Evolutionary conservation across 2,329 filamentous ascomycete genomes (phyloP), one percentile per base, ranked within the genome.

Genomic region (Trichophyton schoenleinii): DNA sequence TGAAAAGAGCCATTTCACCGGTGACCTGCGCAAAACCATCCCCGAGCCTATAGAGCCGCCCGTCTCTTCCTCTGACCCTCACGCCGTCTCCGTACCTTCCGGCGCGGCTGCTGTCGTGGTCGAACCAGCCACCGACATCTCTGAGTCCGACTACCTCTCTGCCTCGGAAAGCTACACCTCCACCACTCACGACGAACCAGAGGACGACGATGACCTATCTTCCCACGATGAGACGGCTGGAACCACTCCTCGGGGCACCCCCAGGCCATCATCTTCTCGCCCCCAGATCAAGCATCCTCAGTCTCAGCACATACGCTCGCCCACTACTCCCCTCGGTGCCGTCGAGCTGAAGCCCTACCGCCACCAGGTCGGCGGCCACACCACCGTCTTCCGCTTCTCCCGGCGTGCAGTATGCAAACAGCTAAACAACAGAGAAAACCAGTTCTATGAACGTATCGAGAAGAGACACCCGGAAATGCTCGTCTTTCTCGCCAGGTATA

Each of bases 391-490:
- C 82, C 87, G 92, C 48, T 97, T 99, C 71, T 97, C 94, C 18
- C 86, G 90, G 66, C 84, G 91, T 68, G 94, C 94, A 61, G 91
- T 99, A 9, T 99, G 94, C 80, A 99, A 99, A 75, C 91, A 96
- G 75, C 82, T 99, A 70, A 99, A 96, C 74, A 99, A 96, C 72
- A 84, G 92, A 69, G 94, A 99, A 72, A 99, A 99, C 74, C 90
- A 96, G 75, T 99, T 99, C 72, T 99, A 99, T 74, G 94, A 99
- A 75, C 94, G 87, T 60, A 89, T 97, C 68, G 94, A 99, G 77
- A 85, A 84, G 69, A 85, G 89, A 67, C 92, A 99, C 74, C 89
- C 91, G 65, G 88, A 96, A 70, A 81, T 99, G 69, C 78, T 99
- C 63, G 85, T 88, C 48, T 99, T 97, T 71, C 80, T 99, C 65